Conservation (phyloP, 306 rosid genomes). For the Cucurbita maxima region DNA sequence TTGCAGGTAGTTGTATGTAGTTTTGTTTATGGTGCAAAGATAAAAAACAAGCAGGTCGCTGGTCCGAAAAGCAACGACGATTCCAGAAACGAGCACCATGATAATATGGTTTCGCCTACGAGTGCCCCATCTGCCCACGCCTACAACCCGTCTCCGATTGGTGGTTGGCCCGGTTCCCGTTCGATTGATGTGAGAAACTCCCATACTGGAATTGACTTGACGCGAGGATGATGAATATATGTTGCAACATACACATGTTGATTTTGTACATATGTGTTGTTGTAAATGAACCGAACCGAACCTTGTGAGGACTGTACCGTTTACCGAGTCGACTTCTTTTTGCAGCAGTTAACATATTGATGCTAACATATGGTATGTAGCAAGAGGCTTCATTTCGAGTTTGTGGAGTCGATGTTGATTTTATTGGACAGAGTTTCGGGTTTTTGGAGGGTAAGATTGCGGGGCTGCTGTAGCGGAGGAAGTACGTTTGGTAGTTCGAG, state of each 20-base stretch:
- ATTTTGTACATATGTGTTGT: constrained; percentile 57
- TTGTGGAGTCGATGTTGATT: not conserved
- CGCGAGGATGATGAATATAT: constrained; percentile 46
- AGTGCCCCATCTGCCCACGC: constrained; percentile 40
- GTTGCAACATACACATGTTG: constrained; percentile 35
- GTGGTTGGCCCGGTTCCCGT: constrained; percentile 55
- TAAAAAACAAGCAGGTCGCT: constrained; percentile 36
- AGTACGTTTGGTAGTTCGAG: not conserved
- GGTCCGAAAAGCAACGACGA: constrained; percentile 20
- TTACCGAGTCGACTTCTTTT: not conserved
- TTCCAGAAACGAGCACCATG: constrained; percentile 36
- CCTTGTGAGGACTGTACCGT: constrained; percentile 9
- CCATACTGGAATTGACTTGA: constrained; percentile 83
- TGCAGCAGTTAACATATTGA: constrained; percentile 12
- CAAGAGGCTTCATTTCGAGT: constrained; percentile 5
- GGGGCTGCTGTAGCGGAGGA: constrained; percentile 15
- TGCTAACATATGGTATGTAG: constrained; percentile 11
- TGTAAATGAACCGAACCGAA: constrained; percentile 34
- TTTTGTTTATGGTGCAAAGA: constrained; percentile 64
- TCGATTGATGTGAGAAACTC: constrained; percentile 36
- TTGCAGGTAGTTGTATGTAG: constrained; percentile 82
- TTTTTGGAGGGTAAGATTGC: constrained; percentile 16
- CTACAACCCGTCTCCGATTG: constrained; percentile 34
- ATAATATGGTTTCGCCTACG: constrained; percentile 34
- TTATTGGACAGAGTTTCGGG: constrained; percentile 12